Conservation (phyloP, 2,329 filamentous ascomycete genomes). For the Talaromyces sp. region DNA sequence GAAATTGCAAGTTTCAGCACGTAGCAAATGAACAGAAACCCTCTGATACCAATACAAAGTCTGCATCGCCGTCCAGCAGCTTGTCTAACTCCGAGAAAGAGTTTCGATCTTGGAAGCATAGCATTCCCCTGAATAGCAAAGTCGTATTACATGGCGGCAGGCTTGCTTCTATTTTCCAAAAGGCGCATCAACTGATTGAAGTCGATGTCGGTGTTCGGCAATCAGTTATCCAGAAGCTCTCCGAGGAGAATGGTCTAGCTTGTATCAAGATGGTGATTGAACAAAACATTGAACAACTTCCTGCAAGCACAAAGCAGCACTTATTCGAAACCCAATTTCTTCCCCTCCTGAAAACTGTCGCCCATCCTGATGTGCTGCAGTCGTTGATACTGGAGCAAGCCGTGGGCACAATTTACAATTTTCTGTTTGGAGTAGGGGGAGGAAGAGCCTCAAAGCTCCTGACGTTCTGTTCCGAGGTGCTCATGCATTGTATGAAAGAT, state of each 20-base stretch:
- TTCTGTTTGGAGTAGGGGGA: conserved; percentile 45
- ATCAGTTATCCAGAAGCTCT: conserved; percentile 31
- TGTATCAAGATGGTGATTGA: conserved; percentile 31
- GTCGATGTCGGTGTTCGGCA: conserved; percentile 27
- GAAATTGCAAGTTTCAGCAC: conserved; percentile 12
- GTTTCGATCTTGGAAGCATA: conserved; percentile 1
- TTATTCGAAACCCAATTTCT: conserved; percentile 33
- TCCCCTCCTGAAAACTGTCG: conserved; percentile 45
- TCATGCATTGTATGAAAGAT: conserved; percentile 1
- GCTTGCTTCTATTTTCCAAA: conserved; percentile 27
- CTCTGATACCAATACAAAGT: not conserved
- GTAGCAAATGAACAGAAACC: not conserved
- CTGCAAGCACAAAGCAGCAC: conserved; percentile 18
- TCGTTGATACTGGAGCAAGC: conserved; percentile 45
- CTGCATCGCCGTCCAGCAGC: not conserved
- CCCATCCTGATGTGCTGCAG: conserved; percentile 41
- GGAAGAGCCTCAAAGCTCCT: conserved; percentile 39
- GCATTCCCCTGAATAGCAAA: conserved; percentile 2
- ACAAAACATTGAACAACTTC: conserved; percentile 24
- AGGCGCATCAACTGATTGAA: conserved; percentile 28
- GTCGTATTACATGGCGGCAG: conserved; percentile 5
- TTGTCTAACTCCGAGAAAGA: conserved; percentile 3
- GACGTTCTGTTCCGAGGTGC: conserved; percentile 21
- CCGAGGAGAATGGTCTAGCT: conserved; percentile 32
- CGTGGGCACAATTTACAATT: conserved; percentile 47